A percentile compares a stretch with the other conserved stretches of the same genome.
These are phyloP conservation scores for Mycena vulgaris DNA, from an alignment of 768 basidiomycete genomes.

Conservation along the genomic window DNA sequence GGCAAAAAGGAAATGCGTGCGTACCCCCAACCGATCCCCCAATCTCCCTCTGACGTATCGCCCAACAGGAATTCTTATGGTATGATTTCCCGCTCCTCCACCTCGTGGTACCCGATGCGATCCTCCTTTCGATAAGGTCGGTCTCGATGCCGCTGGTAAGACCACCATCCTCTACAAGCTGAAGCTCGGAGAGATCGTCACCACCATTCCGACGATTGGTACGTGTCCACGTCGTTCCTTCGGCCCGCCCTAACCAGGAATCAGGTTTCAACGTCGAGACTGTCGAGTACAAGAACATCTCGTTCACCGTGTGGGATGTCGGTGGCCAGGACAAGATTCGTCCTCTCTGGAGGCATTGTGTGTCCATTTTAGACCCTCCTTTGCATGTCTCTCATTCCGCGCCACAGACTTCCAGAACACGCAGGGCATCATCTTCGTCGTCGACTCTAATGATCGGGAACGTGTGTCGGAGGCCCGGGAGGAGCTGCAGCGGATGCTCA, in stretches of 20 bases:
- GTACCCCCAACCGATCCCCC: conserved; percentile 55
- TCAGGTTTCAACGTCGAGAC: conserved; percentile 99
- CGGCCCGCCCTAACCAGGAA: conserved; percentile 40
- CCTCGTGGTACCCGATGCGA: conserved; percentile 31
- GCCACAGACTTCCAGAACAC: conserved; percentile 99
- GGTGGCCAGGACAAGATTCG: conserved; percentile 99
- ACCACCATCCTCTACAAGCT: conserved; percentile 99
- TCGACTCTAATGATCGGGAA: conserved; percentile 99
- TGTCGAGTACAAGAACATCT: conserved; percentile 99
- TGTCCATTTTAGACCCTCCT: conserved; percentile 55
- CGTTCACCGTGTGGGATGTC: conserved; percentile 99
- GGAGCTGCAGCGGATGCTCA: conserved; percentile 99
- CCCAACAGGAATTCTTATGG: conserved; percentile 94
- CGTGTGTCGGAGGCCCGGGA: conserved; percentile 99
- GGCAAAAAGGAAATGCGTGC: conserved; percentile 99
- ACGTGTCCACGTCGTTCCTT: conserved; percentile 51
- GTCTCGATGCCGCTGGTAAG: conserved; percentile 99
- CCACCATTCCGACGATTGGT: conserved; percentile 99
- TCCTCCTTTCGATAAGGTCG: conserved; percentile 72
- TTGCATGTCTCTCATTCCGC: conserved; percentile 37
- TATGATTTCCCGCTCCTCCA: conserved; percentile 51
- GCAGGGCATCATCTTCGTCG: conserved; percentile 99
- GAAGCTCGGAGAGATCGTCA: conserved; percentile 99
- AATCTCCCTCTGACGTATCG: conserved; percentile 48
- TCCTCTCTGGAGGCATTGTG: conserved; percentile 99